Percentiles rank a stretch among this genome's conserved stretches.
Conservation (phyloP, 352 stramenopile genomes). For the Elongisporangium senticosum region DNA sequence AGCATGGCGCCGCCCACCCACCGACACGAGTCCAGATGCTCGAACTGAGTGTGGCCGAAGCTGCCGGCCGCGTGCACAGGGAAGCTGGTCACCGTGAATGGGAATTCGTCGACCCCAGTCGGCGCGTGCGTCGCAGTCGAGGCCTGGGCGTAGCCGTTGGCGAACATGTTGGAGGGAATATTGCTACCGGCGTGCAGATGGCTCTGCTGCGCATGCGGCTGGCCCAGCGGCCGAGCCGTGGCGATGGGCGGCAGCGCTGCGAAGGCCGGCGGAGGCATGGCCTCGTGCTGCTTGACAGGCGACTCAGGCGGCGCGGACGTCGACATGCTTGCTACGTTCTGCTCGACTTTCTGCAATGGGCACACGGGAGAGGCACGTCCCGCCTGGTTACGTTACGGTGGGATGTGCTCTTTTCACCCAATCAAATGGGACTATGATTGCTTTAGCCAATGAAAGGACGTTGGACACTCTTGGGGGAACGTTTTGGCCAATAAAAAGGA, state of each 20-base stretch:
- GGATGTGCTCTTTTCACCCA: neutral
- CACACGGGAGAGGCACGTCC: neutral
- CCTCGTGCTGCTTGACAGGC: neutral
- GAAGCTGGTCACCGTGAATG: slow-evolving; percentile 12
- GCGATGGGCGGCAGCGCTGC: slow-evolving; percentile 32
- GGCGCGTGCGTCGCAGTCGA: slow-evolving; percentile 7
- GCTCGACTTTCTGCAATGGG: neutral
- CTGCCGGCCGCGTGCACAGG: slow-evolving; percentile 12
- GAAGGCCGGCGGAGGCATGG: neutral
- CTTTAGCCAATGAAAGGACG: neutral
- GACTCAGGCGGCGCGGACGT: neutral
- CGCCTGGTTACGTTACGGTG: neutral
- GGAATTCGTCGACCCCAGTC: slow-evolving; percentile 24
- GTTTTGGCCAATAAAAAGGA: neutral
- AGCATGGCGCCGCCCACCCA: slow-evolving; percentile 60
- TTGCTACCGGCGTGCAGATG: slow-evolving; percentile 32
- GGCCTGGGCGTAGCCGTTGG: slow-evolving; percentile 7
- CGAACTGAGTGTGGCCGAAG: slow-evolving; percentile 42
- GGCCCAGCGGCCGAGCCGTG: slow-evolving; percentile 28
- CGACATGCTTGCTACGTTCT: neutral
- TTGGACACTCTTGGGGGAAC: neutral
- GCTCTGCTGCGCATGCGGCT: slow-evolving; percentile 26
- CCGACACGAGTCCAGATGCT: slow-evolving; percentile 54
- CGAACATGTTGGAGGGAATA: slow-evolving; percentile 24
- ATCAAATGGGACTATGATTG: neutral